Percentiles rank a stretch among this genome's conserved stretches.
phyloP scores from a whole-genome alignment of 495 filamentous ascomycete species.

The Apiosordaria backusii region DNA sequence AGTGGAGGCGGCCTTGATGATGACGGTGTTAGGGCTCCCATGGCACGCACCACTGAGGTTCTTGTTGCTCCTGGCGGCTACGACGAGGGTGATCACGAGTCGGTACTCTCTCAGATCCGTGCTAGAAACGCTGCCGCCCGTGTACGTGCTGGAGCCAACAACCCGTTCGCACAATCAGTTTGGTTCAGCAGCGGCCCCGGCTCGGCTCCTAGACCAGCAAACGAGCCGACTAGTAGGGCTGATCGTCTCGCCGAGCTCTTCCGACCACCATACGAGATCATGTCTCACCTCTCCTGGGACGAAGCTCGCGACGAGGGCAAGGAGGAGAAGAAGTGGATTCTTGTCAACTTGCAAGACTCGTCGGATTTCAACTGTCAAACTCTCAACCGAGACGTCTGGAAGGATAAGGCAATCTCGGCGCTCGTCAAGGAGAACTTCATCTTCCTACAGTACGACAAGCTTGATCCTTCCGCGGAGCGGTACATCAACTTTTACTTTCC shows the following conservation, averaged over 20 bases:
- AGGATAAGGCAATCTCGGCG: conserved; percentile 68
- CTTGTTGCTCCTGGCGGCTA: conserved; percentile 63
- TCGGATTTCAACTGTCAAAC: conserved; percentile 89
- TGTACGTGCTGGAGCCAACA: conserved; percentile 5
- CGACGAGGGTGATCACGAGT: conserved; percentile 57
- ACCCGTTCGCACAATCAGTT: conserved; percentile 83
- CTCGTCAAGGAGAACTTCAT: conserved; percentile 89
- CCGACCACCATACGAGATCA: conserved; percentile 84
- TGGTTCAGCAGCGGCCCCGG: conserved; percentile 59
- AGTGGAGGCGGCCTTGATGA: conserved; percentile 35
- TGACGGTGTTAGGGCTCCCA: conserved; percentile 80
- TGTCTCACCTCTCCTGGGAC: conserved; percentile 71
- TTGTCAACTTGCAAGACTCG: conserved; percentile 92
- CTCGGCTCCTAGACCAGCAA: conserved; percentile 8
- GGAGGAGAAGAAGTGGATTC: conserved; percentile 83
- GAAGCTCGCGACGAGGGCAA: conserved; percentile 78
- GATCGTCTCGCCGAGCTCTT: conserved; percentile 80
- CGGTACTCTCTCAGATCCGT: conserved; percentile 64
- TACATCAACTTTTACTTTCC: conserved; percentile 92
- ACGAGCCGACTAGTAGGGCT: conserved; percentile 24
- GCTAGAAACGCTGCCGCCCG: conserved; percentile 39
- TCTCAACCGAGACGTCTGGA: conserved; percentile 94
- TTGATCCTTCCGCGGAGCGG: conserved; percentile 66
- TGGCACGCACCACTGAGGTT: conserved; percentile 87
- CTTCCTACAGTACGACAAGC: conserved; percentile 87